phyloP scores from a whole-genome alignment of 2,329 filamentous ascomycete species.

The Ramularia endophylla region DNA sequence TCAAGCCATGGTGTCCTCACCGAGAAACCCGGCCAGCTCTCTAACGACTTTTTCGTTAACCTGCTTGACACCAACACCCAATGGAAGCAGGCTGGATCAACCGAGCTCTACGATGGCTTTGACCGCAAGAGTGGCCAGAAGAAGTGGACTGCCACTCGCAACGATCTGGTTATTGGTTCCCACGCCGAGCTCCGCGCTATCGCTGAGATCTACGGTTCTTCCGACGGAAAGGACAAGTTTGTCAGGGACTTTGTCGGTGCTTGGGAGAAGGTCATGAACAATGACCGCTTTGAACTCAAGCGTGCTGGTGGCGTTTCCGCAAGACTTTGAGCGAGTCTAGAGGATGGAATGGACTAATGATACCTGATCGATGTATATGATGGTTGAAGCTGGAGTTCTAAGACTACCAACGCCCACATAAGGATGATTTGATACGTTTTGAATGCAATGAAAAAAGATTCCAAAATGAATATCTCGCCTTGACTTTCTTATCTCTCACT shows the following conservation, averaged over 20 bases:
- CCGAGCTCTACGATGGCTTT: constrained; percentile 56
- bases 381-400: too few species aligned
- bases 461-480: too few species aligned
- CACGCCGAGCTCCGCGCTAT: constrained; percentile 67
- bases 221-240: constrained; percentile 58
- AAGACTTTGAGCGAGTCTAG: constrained; percentile 5
- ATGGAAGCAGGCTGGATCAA: constrained; percentile 54
- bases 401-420: too few species aligned
- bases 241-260: constrained; percentile 64
- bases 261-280: constrained; percentile 70
- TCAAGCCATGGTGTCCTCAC: constrained; percentile 65
- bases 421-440: too few species aligned
- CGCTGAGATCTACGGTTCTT: constrained; percentile 61
- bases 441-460: too few species aligned
- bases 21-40: constrained; percentile 59
- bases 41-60: constrained; percentile 79
- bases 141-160: constrained; percentile 65
- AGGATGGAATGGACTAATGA: too few species aligned
- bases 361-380: too few species aligned
- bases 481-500: too few species aligned
- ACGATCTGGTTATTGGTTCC: constrained; percentile 66
- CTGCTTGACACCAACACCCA: constrained; percentile 60
- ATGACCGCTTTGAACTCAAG: constrained; percentile 61
- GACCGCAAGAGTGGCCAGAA: constrained; percentile 60
- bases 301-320: constrained; percentile 11